Conservation (phyloP, 2,329 filamentous ascomycete genomes). For the Neocucurbitaria cava region DNA sequence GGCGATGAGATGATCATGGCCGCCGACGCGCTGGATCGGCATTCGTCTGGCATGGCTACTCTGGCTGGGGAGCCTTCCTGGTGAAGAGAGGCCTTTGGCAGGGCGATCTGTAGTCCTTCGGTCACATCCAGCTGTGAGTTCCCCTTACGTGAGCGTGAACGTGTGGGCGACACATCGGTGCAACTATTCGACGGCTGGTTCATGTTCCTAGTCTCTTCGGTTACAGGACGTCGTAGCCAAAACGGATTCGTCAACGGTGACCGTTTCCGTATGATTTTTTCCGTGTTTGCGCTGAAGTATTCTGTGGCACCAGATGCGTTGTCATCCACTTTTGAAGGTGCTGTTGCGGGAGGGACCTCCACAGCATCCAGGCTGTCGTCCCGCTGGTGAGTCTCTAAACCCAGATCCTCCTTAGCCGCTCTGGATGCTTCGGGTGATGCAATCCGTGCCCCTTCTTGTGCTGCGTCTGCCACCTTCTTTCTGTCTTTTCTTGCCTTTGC, state of each 20-base stretch:
- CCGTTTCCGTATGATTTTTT: slow-evolving; percentile 13
- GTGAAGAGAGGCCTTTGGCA: slow-evolving; percentile 19
- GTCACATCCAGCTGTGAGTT: slow-evolving; percentile 6
- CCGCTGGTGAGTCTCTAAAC: slow-evolving; percentile 4
- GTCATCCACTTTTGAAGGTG: slow-evolving; percentile 17
- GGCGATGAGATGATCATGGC: slow-evolving; percentile 34
- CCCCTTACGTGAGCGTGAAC: slow-evolving; percentile 16
- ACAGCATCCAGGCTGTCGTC: slow-evolving; percentile 17
- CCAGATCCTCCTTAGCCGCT: slow-evolving; percentile 8
- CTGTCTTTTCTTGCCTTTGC: background rate
- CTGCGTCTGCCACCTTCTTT: background rate
- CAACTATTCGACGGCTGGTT: slow-evolving; percentile 9
- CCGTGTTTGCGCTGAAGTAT: slow-evolving; percentile 25
- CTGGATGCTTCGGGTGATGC: slow-evolving; percentile 28
- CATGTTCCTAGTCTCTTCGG: slow-evolving; percentile 7
- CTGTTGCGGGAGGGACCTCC: slow-evolving; percentile 24
- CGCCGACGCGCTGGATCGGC: slow-evolving; percentile 30
- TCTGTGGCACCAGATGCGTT: slow-evolving; percentile 16
- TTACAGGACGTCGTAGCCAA: slow-evolving; percentile 33
- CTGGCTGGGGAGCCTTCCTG: slow-evolving; percentile 3
- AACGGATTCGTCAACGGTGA: slow-evolving; percentile 23
- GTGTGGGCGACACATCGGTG: slow-evolving; percentile 30
- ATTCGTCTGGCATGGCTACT: slow-evolving; percentile 8
- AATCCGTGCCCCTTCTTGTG: slow-evolving; percentile 5
- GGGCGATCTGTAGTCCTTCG: slow-evolving; percentile 20